Evolutionary conservation across 1,139 yeast species (phyloP), one percentile per base, ranked within the genome.

Genomic region (Zygoascus sp.): DNA sequence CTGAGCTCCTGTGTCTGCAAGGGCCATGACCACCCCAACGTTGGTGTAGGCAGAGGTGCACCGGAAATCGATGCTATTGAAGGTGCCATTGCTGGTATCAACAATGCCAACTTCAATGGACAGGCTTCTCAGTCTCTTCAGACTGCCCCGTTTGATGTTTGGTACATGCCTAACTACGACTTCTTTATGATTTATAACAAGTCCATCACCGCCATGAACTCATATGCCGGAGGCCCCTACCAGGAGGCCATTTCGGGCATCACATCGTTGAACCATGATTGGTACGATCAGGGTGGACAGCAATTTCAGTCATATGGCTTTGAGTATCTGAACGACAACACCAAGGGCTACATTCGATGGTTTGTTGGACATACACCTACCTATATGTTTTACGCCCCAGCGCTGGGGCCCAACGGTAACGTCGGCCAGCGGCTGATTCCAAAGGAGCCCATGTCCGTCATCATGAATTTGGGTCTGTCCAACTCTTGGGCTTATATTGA

Each of bases 31-130:
- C 95, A 86, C 62, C 95, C 95, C 32, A 85, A 80, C 58, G 75
- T 71, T 4, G 96, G 95, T 34, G 65, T 65, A 1, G 96, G 95
- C 20, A 76, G 96, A 62, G 95, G 95, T 44, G 94, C 95, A 0
- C 95, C 95, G 1, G 96, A 87, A 73, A 83, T 87, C 56, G 96
- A 87, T 76, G 79, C 80, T 36, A 60, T 87, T 42, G 96, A 87
- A 75, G 96, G 84, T 49, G 69, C 77, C 3, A 30, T 37, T 15
- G 48, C 32, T 7, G 67, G 62, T 41, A 19, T 27, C 2, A 40
- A 42, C 11, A 38, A 32, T 13, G 39, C 46, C 2, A 40, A 49
- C 13, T 49, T 52, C 13, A 57, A 55, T 36, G 92, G 90, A 55
- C 75, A 81, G 23, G 94, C 82, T 1, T 83, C 95, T 3, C 96